Evolutionary conservation across 129 eudicot species (phyloP).

Genomic region (Arctium lappa): DNA sequence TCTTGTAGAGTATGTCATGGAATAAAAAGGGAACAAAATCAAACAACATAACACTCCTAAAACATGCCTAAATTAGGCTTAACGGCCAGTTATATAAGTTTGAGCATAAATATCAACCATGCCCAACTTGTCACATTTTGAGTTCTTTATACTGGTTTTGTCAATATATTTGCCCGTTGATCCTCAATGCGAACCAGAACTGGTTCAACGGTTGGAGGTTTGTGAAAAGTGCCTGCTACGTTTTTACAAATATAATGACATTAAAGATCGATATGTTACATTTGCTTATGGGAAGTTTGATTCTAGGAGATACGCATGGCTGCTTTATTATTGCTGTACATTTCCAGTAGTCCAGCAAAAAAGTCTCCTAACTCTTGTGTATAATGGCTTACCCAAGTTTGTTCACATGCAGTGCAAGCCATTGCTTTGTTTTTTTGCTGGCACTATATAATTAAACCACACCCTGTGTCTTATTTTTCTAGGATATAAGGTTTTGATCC

Average conservation of each 20-base stretch:
- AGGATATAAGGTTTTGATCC: too few species aligned
- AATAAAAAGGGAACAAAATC: background rate
- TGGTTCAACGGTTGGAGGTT: background rate
- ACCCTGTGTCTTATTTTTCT: too few species aligned
- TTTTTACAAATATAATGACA: too few species aligned
- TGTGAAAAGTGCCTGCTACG: background rate
- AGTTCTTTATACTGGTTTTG: background rate
- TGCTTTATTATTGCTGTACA: too few species aligned
- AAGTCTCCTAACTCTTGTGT: background rate
- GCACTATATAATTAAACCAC: too few species aligned
- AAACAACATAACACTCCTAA: background rate
- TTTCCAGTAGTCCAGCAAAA: background rate
- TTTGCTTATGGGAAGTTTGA: too few species aligned
- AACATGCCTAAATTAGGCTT: background rate
- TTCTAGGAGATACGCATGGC: too few species aligned
- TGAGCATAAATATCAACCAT: background rate
- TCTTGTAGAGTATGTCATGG: background rate
- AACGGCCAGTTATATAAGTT: background rate
- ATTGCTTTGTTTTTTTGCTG: too few species aligned
- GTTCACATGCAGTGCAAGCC: too few species aligned
- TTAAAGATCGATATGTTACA: too few species aligned
- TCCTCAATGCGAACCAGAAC: background rate
- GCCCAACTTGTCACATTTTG: background rate
- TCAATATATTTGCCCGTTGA: background rate
- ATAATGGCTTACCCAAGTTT: too few species aligned